Evolutionary conservation across 306 rosid genomes (phyloP), one percentile per base, ranked within the genome.

Genomic region (Acacia acuminata): DNA sequence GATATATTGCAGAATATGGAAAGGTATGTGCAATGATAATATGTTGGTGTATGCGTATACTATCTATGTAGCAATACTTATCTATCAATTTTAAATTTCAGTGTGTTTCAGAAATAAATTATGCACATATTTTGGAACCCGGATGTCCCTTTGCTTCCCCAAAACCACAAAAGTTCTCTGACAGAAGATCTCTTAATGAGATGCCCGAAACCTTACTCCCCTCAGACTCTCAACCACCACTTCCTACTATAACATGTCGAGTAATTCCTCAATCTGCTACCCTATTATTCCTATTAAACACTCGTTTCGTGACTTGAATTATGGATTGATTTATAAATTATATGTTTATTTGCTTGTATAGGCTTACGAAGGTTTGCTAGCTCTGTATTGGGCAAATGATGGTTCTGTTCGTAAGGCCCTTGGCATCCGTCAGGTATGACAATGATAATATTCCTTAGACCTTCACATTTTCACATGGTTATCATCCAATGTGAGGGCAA

Each of bases 351-450:
- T 73, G 16, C 44, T 14, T 32, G 60, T 19, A 36, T 36, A 75
- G 84, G 20, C 0, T 51, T 65, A 83, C n/a, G 78, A 5, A 14
- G 36, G 25, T 32, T 38, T 83, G 63, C 86, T 86, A 14, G 44
- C 85, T 48, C 43, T 27, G 1, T 63, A 85, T 70, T 90, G 94
- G 92, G 85, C 87, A 8, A 88, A 90, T 25, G 77, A 87, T 55
- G 76, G 65, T 71, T 4, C 2, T 25, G 94, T 90, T 56, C 87
- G 76, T 14, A 71, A 71, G 70, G 88, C 85, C 19, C 90, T 88
- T 56, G 84, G 81, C 55, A 53, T 79, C 32, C 82, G 44, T 7
- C 43, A 86, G 90, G 92, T 88, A 80, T 14, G 14, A 40, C 16
- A 22, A 77, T 32, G 20, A 11, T 4, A 42, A 43, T 20, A 38